Percentiles rank a stretch among this genome's conserved stretches.
Conservation (phyloP, 2,329 filamentous ascomycete genomes). For the Claviceps purpurea region DNA sequence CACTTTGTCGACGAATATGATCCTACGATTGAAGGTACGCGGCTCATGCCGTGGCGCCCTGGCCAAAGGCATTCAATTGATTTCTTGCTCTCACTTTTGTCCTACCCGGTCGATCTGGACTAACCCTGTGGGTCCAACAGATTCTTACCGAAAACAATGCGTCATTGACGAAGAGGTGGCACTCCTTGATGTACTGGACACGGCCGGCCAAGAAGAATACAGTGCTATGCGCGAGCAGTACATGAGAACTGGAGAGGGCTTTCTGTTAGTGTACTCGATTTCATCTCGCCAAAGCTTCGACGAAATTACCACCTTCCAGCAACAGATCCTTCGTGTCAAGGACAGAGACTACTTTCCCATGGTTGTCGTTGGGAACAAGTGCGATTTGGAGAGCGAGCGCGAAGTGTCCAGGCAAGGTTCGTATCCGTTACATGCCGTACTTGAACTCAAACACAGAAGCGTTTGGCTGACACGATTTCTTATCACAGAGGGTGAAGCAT, state of each 20-base stretch:
- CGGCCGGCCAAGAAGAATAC: conserved; percentile 97
- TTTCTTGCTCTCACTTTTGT: background rate
- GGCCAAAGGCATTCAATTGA: background rate
- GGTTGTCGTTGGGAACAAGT: conserved; percentile 98
- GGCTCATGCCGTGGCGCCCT: background rate
- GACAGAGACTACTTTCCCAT: conserved; percentile 99
- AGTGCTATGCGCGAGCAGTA: conserved; percentile 99
- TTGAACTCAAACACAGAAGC: background rate
- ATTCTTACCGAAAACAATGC: conserved; percentile 99
- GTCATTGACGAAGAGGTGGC: conserved; percentile 97
- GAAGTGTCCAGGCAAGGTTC: conserved; percentile 85
- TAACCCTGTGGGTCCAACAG: conserved; percentile 34
- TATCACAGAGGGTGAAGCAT: conserved; percentile 66
- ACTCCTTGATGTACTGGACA: conserved; percentile 94
- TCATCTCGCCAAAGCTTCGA: conserved; percentile 95
- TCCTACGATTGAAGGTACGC: conserved; percentile 87
- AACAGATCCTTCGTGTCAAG: conserved; percentile 96
- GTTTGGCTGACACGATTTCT: conserved; percentile 3
- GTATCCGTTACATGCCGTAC: conserved; percentile 13
- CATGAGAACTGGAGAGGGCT: conserved; percentile 97
- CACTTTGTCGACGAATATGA: conserved; percentile 99
- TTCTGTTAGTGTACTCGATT: conserved; percentile 96
- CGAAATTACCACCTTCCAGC: conserved; percentile 96
- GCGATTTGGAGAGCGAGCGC: conserved; percentile 87
- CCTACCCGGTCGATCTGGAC: background rate